Evolutionary conservation across 352 stramenopile genomes (phyloP).

Genomic region (Lagenidium giganteum): DNA sequence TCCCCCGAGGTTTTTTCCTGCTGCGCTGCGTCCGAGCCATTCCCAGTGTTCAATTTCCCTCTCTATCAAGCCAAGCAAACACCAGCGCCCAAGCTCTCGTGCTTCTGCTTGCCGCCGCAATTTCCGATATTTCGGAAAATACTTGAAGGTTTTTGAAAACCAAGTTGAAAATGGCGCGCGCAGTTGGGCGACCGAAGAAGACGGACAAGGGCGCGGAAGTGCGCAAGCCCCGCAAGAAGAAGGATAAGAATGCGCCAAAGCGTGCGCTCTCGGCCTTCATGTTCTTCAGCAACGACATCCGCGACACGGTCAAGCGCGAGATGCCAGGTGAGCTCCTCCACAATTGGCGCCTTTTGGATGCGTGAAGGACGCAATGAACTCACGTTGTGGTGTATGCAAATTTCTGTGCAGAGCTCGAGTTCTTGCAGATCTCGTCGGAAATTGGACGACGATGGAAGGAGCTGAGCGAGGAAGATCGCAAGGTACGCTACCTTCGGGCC

Average conservation of each 20-base stretch:
- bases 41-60: slow-evolving; percentile 65
- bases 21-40: slow-evolving; percentile 8
- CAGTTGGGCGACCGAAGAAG: slow-evolving; percentile 68
- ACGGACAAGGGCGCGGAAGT: slow-evolving; percentile 45
- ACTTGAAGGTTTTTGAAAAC: slow-evolving; percentile 16
- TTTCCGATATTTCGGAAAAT: slow-evolving; percentile 33
- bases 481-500: too few species aligned
- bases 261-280: slow-evolving; percentile 87
- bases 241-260: slow-evolving; percentile 91
- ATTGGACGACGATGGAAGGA: slow-evolving; percentile 83
- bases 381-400: slow-evolving; percentile 19
- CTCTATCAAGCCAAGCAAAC: slow-evolving; percentile 42
- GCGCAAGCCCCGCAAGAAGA: slow-evolving; percentile 86
- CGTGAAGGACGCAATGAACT: background rate
- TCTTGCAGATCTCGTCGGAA: slow-evolving; percentile 84
- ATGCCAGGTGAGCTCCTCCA: slow-evolving; percentile 30
- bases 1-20: slow-evolving; percentile 22
- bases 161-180: slow-evolving; percentile 50
- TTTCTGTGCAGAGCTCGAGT: slow-evolving; percentile 57
- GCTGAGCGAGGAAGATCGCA: slow-evolving; percentile 56
- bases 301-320: slow-evolving; percentile 85
- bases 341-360: background rate
- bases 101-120: too few species aligned
- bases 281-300: slow-evolving; percentile 90
- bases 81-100: background rate